Base-by-base conservation (phyloP, 2,329 filamentous ascomycete genomes). In the Hypoxylon sp. region DNA sequence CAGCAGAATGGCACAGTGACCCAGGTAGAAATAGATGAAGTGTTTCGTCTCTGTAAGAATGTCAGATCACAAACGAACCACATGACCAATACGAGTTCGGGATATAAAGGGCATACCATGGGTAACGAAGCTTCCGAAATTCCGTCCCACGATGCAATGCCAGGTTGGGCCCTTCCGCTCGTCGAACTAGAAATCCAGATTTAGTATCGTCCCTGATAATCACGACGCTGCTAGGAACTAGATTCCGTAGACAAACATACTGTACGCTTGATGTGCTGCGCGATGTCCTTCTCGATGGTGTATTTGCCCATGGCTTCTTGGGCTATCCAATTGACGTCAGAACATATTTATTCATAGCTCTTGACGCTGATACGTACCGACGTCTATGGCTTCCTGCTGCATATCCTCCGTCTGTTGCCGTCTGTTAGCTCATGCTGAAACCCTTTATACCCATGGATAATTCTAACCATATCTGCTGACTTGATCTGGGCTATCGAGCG, bases 1-100 rank as follows among this genome's bases (percentile, higher is more conserved):
- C 58, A 99, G 90, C 62, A 99, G 88, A 79, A 99, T 98, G 67
- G 96, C 96, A 82, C 94, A 98, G 86, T 98, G 96, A 60, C 96
- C 96, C 67, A 99, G 92, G 85, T 99, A 99, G 86, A 99, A 99
- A 86, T 99, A 99, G 81, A 99, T 98, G 86, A 99, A 99, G 83
- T 99, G 96, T 85, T 98, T 98, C 29, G 96, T 98, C 82, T 98
- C 96, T 98, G 84, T n/a, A 39, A 46, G 7, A 2, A 17, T 10
- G 27, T 51, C 32, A 73, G 69, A 53, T 63, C 52, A 37, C 65
- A 73, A 42, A 59, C 53, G 46, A 47, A 57, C n/a, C 1, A 37
- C 32, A 3, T 3, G 17, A 56, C n/a, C 24, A 24, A 11, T 21
- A 6, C 8, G 31, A 24, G 15, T 48, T 29, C 19, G n/a, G 24